Base-by-base conservation (phyloP, 2,329 filamentous ascomycete genomes). In the Coniochaeta sp. region DNA sequence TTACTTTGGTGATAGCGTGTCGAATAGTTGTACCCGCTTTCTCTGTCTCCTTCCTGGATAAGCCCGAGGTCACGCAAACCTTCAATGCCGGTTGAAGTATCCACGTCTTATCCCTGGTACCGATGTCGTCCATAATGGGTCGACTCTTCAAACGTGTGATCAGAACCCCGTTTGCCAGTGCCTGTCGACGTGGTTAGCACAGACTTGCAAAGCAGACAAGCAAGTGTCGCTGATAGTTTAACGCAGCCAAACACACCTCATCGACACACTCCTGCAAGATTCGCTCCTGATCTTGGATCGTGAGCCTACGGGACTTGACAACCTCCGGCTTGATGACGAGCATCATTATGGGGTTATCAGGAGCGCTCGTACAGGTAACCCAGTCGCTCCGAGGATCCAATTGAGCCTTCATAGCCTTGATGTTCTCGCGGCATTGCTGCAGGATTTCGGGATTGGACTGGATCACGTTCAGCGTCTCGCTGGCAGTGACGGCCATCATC, bases 31-130 rank as follows among this genome's bases (percentile, higher is more conserved):
- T 86, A 16, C 93, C 95, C 0, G 95, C 91, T 79, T 96, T 96
- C 77, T 99, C 96, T 59, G 93, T 89, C 73, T 99, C 95, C 78
- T 96, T 97, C 79, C 90, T 96, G 26, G 90, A 89, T 63, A 99
- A 78, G 1, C 90, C 95, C 5, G 85, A 90, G 0, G 93, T 96
- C 59, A 97, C 81, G 71, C 93, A 98, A 14, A 98, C 85, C 76
- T 98, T 97, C 63, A 99, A 81, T 0, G 91, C 91, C 10, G 95
- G 91, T 66, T 84, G 81, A n/a, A 88, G 80, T 62, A 84, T 82
- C 79, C 89, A 90, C 38, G 81, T 82, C 50, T 85, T 81, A 61
- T 93, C 89, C 70, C 88, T 88, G 16, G 86, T 81, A 55, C 85
- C 85, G 52, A 88, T 83, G 40, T 85, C 77, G 57, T 79, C 76